These are phyloP conservation scores for Bacidia rubella DNA, from an alignment of 495 filamentous ascomycete genomes.

Conservation along the genomic window DNA sequence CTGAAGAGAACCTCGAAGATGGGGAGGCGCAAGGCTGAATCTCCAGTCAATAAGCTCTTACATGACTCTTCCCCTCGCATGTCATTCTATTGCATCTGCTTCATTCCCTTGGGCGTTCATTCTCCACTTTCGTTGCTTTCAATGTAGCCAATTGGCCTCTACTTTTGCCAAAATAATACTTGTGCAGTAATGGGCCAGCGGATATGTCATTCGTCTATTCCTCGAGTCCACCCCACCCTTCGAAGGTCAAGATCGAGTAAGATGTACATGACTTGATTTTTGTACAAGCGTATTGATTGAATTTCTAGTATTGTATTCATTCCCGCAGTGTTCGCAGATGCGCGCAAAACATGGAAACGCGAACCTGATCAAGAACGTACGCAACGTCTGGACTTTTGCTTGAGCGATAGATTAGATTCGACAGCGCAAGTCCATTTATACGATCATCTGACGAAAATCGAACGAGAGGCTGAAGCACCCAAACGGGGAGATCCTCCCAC, in stretches of 20 bases:
- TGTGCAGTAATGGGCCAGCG: neutral
- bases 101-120: too few species aligned
- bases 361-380: conserved; percentile 11
- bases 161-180: neutral
- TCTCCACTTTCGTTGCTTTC: too few species aligned
- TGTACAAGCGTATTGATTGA: conserved; percentile 1
- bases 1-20: neutral
- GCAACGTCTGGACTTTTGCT: conserved; percentile 20
- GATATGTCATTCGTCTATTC: conserved; percentile 12
- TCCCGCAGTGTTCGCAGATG: conserved; percentile 32
- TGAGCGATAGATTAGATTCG: conserved; percentile 17
- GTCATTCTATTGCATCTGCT: too few species aligned
- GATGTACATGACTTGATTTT: conserved; percentile 13
- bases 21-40: neutral
- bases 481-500: neutral
- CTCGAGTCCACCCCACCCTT: neutral
- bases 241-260: conserved; percentile 26
- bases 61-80: too few species aligned
- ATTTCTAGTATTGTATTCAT: conserved; percentile 29
- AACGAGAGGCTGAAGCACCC: conserved; percentile 6
- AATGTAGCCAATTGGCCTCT: too few species aligned
- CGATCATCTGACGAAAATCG: conserved; percentile 10
- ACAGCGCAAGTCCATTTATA: conserved; percentile 13
- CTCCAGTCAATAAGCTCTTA: too few species aligned
- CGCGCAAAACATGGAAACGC: conserved; percentile 25